A percentile compares a stretch with the other conserved stretches of the same genome.
These are phyloP conservation scores for Magnusiomyces tetraspermus DNA, from an alignment of 1,139 yeast genomes.

Conservation along the genomic window DNA sequence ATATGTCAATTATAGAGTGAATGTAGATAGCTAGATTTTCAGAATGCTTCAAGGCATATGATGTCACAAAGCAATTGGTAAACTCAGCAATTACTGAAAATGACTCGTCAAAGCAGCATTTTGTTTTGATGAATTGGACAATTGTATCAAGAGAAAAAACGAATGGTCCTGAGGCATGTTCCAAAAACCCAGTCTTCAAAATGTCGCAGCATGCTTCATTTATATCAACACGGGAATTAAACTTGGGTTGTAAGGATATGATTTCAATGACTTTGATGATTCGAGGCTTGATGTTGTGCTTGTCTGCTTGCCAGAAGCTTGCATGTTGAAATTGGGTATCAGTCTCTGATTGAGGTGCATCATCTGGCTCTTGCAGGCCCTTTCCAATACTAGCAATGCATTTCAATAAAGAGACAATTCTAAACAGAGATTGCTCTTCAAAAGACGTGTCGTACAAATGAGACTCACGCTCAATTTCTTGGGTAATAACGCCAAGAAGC, in stretches of 20 bases:
- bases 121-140: slow-evolving; percentile 40
- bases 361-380: slow-evolving; percentile 40
- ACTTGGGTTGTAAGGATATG: slow-evolving; percentile 37
- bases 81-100: slow-evolving; percentile 25
- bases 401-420: slow-evolving; percentile 41
- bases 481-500: slow-evolving; percentile 22
- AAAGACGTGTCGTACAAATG: not conserved
- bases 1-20: slow-evolving; percentile 17
- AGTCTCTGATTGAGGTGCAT: slow-evolving; percentile 24
- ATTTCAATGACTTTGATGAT: slow-evolving; percentile 37
- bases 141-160: slow-evolving; percentile 26
- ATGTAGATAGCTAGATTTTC: slow-evolving; percentile 13
- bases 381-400: slow-evolving; percentile 62
- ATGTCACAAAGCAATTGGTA: slow-evolving; percentile 26
- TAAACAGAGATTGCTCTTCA: slow-evolving; percentile 12
- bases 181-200: slow-evolving; percentile 39
- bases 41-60: slow-evolving; percentile 10
- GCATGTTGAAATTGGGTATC: slow-evolving; percentile 10
- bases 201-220: slow-evolving; percentile 51
- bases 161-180: slow-evolving; percentile 13
- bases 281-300: slow-evolving; percentile 34
- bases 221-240: slow-evolving; percentile 36
- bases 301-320: slow-evolving; percentile 36
- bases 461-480: slow-evolving; percentile 15
- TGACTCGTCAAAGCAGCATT: slow-evolving; percentile 20